A percentile compares a stretch with the other conserved stretches of the same genome.
These are phyloP conservation scores for Colletotrichum sp. DNA, from an alignment of 2,329 filamentous ascomycete species.

Conservation along the genomic window DNA sequence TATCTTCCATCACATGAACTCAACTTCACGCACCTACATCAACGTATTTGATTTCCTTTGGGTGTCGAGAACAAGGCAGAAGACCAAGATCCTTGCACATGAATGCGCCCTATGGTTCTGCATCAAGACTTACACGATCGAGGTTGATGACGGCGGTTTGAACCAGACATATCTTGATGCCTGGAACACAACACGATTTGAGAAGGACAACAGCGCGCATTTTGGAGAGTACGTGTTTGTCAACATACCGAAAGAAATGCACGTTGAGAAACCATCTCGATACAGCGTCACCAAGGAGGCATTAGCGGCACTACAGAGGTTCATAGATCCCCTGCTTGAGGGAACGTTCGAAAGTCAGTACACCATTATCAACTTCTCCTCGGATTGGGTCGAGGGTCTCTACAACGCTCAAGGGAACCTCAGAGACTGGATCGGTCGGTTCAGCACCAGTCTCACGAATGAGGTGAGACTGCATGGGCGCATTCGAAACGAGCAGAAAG, in stretches of 20 bases:
- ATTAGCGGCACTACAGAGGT: slow-evolving; percentile 32
- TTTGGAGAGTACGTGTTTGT: slow-evolving; percentile 36
- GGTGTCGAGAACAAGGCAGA: slow-evolving; percentile 25
- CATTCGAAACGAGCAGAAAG: background rate
- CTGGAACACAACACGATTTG: slow-evolving; percentile 28
- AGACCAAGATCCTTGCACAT: slow-evolving; percentile 26
- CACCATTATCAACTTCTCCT: slow-evolving; percentile 35
- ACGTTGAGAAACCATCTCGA: slow-evolving; percentile 26
- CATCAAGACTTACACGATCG: slow-evolving; percentile 34
- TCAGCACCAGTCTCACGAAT: slow-evolving; percentile 39
- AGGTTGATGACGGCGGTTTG: slow-evolving; percentile 31
- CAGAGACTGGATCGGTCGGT: slow-evolving; percentile 34
- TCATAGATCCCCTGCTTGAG: slow-evolving; percentile 34
- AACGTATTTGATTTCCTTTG: slow-evolving; percentile 40
- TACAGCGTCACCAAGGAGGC: slow-evolving; percentile 37
- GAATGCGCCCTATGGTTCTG: slow-evolving; percentile 44
- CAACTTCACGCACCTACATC: slow-evolving; percentile 31
- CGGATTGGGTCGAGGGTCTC: slow-evolving; percentile 42
- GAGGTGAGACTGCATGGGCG: slow-evolving; percentile 38
- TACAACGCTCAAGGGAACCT: slow-evolving; percentile 36
- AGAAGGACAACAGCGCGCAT: slow-evolving; percentile 28
- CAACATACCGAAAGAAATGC: slow-evolving; percentile 32
- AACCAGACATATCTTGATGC: slow-evolving; percentile 18
- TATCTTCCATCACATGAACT: slow-evolving; percentile 17
- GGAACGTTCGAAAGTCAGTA: slow-evolving; percentile 35